Base-by-base conservation (phyloP, 2,329 filamentous ascomycete genomes). In the Phyllosticta paracitricarpa region DNA sequence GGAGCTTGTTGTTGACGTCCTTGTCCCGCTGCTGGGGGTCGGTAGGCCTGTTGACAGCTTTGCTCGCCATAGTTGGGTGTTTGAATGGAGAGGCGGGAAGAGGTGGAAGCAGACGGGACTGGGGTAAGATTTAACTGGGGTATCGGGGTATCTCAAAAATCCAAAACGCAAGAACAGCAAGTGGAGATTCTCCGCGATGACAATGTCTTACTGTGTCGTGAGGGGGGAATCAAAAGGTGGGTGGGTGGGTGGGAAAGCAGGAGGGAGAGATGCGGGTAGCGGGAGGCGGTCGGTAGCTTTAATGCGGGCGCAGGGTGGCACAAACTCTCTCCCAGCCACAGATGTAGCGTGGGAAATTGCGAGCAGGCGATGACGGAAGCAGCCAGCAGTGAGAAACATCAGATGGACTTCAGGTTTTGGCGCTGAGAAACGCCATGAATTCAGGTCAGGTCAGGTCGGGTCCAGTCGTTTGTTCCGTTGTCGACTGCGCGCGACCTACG, bases 1-100 rank as follows among this genome's bases (percentile, higher is more conserved):
- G 92, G 58, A 99, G 86, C 81, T 99, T 99, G 73, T 86, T 85
- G 77, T 94, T 94, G 77, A 97, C 87, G 73, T 96, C 84, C 71
- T 78, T 83, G 79, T 96, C 90, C 82, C 92, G 93, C 74, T 83
- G 75, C 78, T 88, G 86, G 64, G 82, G 70, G 75, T 94, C 82
- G 64, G 84, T 87, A 33, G 90, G 89, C 68, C 82, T 84, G 75
- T 94, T 92, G 70, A 93, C 88, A 62, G 71, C 51, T 24, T 33
- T 56, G 52, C 53, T 55, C 14, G 58, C 40, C 58, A 61, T 61
- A 14, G 7, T 48, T 17, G 40, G 19, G 4, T 5, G 40, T 48
- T n/a, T 48, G 40, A 19, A 48, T 48, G 40, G 12, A 48, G 17
- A 7, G n/a, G 40, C 12, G 40, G 33, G 14, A 48, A n/a, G 40